These are phyloP conservation scores for Phalaenopsis hybrid DNA, from an alignment of 116 monocot genomes.

Conservation along the genomic window DNA sequence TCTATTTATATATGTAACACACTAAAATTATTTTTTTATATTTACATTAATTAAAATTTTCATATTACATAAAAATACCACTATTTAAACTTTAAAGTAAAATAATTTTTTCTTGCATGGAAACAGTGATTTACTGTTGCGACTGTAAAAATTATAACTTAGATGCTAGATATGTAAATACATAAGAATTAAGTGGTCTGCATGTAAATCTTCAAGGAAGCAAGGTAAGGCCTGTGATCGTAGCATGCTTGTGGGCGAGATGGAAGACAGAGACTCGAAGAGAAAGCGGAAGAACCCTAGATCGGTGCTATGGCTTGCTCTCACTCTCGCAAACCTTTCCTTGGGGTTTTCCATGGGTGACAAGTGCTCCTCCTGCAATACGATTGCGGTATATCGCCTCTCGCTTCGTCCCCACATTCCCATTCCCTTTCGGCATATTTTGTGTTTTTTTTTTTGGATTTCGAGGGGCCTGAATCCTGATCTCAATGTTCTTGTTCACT, in stretches of 20 bases:
- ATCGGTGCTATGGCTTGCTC: not conserved
- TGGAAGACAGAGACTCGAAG: not conserved
- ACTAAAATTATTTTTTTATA: no score
- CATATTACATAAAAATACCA: no score
- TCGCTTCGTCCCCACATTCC: no score
- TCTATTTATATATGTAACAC: no score
- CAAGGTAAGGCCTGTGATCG: no score
- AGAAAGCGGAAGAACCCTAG: not conserved
- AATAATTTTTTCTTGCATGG: no score
- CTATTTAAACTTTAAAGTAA: no score
- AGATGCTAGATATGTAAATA: not conserved
- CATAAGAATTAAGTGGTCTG: no score
- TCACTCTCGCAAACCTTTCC: not conserved
- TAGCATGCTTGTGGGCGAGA: not conserved
- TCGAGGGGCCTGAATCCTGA: not conserved
- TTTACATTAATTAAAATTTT: no score
- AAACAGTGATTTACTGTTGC: no score
- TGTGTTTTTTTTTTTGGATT: not conserved
- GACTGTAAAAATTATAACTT: not conserved
- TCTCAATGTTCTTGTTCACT: not conserved
- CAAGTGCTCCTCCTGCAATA: slow-evolving; percentile 6
- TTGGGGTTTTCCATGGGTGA: not conserved
- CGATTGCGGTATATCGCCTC: slow-evolving; percentile 1
- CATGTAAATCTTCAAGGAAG: no score
- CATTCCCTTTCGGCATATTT: not conserved